Evolutionary conservation across 2,329 filamentous ascomycete genomes (phyloP).

Genomic region (Colletotrichum trifolii): DNA sequence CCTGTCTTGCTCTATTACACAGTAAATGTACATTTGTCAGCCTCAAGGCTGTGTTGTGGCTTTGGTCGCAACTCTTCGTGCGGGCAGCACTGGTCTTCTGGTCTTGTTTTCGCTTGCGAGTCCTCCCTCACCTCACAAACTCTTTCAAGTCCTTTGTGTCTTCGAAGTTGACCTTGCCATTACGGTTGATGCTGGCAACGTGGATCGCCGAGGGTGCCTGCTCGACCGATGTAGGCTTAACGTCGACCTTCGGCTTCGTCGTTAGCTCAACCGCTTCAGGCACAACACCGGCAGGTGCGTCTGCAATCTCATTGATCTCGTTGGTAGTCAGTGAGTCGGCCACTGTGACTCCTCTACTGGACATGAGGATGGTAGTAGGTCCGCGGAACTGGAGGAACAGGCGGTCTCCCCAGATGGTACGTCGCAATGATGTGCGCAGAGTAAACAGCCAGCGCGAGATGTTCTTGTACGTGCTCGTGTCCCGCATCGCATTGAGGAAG

Average conservation of each 20-base stretch:
- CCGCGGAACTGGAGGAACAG: constrained; percentile 92
- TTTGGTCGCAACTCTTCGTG: background rate
- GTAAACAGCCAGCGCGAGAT: constrained; percentile 73
- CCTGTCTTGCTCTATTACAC: constrained; percentile 32
- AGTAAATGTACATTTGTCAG: constrained; percentile 34
- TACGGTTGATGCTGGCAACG: constrained; percentile 66
- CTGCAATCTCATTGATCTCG: constrained; percentile 91
- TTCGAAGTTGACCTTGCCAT: constrained; percentile 75
- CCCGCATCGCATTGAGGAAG: constrained; percentile 78
- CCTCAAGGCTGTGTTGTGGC: constrained; percentile 11
- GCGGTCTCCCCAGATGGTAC: constrained; percentile 93
- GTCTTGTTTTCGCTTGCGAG: background rate
- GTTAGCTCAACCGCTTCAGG: constrained; percentile 66
- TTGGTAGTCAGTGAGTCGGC: constrained; percentile 80
- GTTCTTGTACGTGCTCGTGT: constrained; percentile 78
- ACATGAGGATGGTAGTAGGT: constrained; percentile 86
- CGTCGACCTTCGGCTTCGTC: constrained; percentile 49
- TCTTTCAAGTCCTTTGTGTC: constrained; percentile 69
- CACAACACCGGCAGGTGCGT: constrained; percentile 78
- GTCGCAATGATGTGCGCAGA: constrained; percentile 79
- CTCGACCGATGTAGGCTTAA: constrained; percentile 44
- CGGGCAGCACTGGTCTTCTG: background rate
- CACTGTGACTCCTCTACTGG: constrained; percentile 83
- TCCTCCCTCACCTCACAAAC: constrained; percentile 54
- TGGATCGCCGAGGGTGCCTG: constrained; percentile 59